Base-by-base conservation (phyloP, 2,329 filamentous ascomycete species). In the Fusarium sp. region DNA sequence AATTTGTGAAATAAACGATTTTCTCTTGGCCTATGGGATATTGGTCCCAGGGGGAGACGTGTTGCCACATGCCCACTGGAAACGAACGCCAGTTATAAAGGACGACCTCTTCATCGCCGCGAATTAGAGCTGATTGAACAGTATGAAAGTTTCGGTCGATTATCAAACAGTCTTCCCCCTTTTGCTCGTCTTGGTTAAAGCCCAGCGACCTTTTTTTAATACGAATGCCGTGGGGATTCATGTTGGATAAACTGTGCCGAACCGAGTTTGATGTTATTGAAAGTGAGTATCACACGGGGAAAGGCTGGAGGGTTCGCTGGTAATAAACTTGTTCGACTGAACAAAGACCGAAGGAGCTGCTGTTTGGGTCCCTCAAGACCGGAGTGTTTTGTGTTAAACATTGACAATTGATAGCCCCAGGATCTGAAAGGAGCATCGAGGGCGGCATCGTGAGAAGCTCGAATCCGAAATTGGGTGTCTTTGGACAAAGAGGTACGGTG, bases 251-350 rank as follows among this genome's bases (percentile, higher is more conserved):
- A 57, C 48, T 59, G 47, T 57, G 18, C 44, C 17, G 39, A 55
- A n/a, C 14, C 54, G 36, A 38, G 28, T 48, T 63, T 58, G 47
- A 30, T 63, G 44, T 39, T 68, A 22, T 54, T 39, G 34, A 42
- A 39, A 34, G 39, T 44, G 47, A 36, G 26, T 38, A 61, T n/a
- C 24, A 39, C 17, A 17, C 20, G 10, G 45, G 26, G 45, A 30
- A 48, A n/a, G 36, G 24, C 50, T 30, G 61, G 59, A 57, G 36
- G 42, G 26, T 66, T 65, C 32, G 51, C 39, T 44, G 60, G 75
- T 77, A 76, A 77, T 77, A 77, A 75, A 44, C 69, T 67, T 68
- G 68, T 66, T 56, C 55, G 41, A 28, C 17, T 30, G 57, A 63
- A 77, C 75, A 77, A 77, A 77, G 75, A 34, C 68, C 18, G 30